Evolutionary conservation across 768 basidiomycete genomes (phyloP), one percentile per base, ranked within the genome.

Genomic region (Dioszegia crocea): DNA sequence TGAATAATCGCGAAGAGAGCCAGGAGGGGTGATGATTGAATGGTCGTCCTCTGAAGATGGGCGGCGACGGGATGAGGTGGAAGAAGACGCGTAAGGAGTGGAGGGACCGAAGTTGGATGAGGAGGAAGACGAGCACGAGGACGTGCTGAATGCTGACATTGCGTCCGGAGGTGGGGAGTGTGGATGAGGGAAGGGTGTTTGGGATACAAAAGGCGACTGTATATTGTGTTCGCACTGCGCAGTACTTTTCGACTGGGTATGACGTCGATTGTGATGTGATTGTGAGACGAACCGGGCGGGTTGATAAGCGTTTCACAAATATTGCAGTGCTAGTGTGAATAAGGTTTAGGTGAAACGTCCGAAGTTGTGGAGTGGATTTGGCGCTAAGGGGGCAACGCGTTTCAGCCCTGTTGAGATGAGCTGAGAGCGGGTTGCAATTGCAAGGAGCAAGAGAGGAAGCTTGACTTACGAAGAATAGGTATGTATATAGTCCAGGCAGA

Each of bases 1-100:
- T 0, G 67, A 63, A 26, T 68, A 68, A 19, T 63, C 50, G 17
- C 60, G 59, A 0, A 65, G 21, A 16, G 61, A 61, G 4, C 62
- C 64, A 0, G 67, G 67, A 5, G 67, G 67, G 0, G 67, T 65
- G 10, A 43, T 38, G 36, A 36, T 26, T 33, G 63, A 24, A 29
- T 40, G 48, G 2, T 44, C 12, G 31, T 17, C 24, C 12, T 33
- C 24, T 45, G 51, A 4, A 33, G 52, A 30, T 19, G 44, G 21
- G 36, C 27, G 33, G 36, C 27, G 21, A 43, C 30, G 33, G 45
- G 45, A 27, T n/a, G 27, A 27, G 24, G 43, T 33, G 33, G 33
- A 44, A 27, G 52, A 43, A 16, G 43, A 44, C n/a, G 52, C 31
- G 38, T 51, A 17, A 27, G 55, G 47, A n/a, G 41, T 46, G 41